Evolutionary conservation across 2,329 filamentous ascomycete species (phyloP).

Genomic region (Chaetothyriales sp.): DNA sequence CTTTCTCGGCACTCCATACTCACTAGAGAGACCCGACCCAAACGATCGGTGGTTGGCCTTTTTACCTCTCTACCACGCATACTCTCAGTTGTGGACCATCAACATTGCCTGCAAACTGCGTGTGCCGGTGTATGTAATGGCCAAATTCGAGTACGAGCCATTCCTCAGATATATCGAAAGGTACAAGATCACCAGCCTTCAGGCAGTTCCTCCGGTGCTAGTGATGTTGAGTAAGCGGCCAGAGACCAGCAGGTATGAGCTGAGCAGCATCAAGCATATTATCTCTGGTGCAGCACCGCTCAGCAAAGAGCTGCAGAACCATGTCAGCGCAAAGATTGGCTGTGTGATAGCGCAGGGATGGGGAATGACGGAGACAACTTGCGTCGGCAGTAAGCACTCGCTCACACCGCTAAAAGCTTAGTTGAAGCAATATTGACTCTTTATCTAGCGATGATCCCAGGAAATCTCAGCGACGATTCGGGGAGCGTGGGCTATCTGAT

Average conservation of each 20-base stretch:
- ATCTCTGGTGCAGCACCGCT: constrained; percentile 45
- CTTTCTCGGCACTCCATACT: constrained; percentile 49
- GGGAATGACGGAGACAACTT: constrained; percentile 44
- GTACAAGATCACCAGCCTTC: constrained; percentile 41
- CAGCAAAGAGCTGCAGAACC: constrained; percentile 40
- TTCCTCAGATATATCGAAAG: constrained; percentile 42
- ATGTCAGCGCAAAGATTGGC: constrained; percentile 38
- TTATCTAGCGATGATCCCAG: constrained; percentile 22
- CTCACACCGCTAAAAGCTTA: constrained; percentile 8
- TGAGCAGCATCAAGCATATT: constrained; percentile 39
- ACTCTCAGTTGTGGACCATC: constrained; percentile 35
- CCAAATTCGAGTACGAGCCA: constrained; percentile 41
- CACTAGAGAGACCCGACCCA: constrained; percentile 30
- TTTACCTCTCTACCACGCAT: constrained; percentile 35
- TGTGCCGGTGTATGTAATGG: constrained; percentile 50
- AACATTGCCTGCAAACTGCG: constrained; percentile 50
- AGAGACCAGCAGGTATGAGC: constrained; percentile 42
- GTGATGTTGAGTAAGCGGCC: constrained; percentile 45
- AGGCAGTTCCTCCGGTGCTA: constrained; percentile 49
- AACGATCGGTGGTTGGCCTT: constrained; percentile 32
- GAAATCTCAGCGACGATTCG: constrained; percentile 31
- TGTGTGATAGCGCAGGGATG: constrained; percentile 37
- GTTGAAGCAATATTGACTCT: background rate
- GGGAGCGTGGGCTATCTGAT: constrained; percentile 37
- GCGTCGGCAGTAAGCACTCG: constrained; percentile 20